phyloP scores from a whole-genome alignment of 2,329 filamentous ascomycete species.

The Zopfia rhizophila region DNA sequence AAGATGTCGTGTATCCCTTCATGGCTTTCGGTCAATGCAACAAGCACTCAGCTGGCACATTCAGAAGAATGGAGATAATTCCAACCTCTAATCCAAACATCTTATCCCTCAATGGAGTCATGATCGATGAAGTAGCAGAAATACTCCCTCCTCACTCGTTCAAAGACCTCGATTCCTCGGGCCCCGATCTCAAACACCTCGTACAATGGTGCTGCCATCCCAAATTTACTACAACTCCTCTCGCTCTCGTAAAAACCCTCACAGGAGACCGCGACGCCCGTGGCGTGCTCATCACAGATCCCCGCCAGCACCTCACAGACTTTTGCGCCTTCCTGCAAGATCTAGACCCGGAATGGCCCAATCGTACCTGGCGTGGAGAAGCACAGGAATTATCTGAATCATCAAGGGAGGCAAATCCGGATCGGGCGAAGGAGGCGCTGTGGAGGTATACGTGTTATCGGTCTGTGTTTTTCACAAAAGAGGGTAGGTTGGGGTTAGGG shows the following conservation, averaged over 20 bases:
- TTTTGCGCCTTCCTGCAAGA: slow-evolving; percentile 14
- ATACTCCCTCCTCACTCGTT: neutral
- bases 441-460: slow-evolving; percentile 22
- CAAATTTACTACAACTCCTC: neutral
- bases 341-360: slow-evolving; percentile 2
- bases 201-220: slow-evolving; percentile 20
- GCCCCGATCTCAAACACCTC: neutral
- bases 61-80: slow-evolving; percentile 2
- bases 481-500: slow-evolving; percentile 24
- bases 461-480: slow-evolving; percentile 19
- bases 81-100: neutral
- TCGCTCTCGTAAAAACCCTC: slow-evolving; percentile 15
- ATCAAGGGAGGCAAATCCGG: neutral
- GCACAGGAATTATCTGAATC: neutral
- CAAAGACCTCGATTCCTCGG: neutral
- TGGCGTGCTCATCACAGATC: neutral
- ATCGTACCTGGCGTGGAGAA: neutral
- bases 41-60: slow-evolving; percentile 8
- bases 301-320: slow-evolving; percentile 14
- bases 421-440: slow-evolving; percentile 8
- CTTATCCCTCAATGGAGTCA: slow-evolving; percentile 14
- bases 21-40: slow-evolving; percentile 10
- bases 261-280: slow-evolving; percentile 14
- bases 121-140: slow-evolving; percentile 13
- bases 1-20: slow-evolving; percentile 11